phyloP scores from a whole-genome alignment of 192 early-diverging fungal species.

The Coemansia sp. region DNA sequence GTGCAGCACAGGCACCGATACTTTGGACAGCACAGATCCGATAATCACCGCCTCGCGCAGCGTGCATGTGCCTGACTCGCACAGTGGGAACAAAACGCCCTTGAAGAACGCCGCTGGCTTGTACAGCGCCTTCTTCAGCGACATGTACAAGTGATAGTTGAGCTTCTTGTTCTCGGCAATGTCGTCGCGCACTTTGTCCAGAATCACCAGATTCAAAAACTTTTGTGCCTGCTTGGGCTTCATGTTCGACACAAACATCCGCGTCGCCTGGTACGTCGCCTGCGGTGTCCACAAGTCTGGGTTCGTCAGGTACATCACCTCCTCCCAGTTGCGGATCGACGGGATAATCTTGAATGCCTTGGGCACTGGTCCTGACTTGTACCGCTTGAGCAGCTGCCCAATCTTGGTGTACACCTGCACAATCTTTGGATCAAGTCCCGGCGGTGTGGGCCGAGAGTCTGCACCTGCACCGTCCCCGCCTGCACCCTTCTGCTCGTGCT shows the following conservation, averaged over 20 bases:
- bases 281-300: constrained; percentile 96
- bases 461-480: background rate
- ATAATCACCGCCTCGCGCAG: constrained; percentile 95
- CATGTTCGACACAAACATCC: constrained; percentile 97
- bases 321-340: constrained; percentile 94
- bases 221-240: constrained; percentile 88
- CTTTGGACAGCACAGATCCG: constrained; percentile 86
- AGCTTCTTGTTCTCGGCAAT: constrained; percentile 97
- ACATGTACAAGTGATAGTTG: constrained; percentile 96
- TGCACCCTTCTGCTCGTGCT: constrained; percentile 57
- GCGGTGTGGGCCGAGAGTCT: constrained; percentile 25
- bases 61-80: constrained; percentile 87
- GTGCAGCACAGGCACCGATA: constrained; percentile 93
- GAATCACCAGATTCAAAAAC: constrained; percentile 84
- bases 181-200: constrained; percentile 92
- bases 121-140: constrained; percentile 94
- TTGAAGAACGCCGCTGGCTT: constrained; percentile 98
- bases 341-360: constrained; percentile 99
- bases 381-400: constrained; percentile 81
- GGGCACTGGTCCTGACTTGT: constrained; percentile 92
- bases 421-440: constrained; percentile 81
- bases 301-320: constrained; percentile 86
- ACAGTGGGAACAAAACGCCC: constrained; percentile 93
- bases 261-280: constrained; percentile 92
- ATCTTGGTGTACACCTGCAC: constrained; percentile 89